Base-by-base conservation (phyloP, 2,329 filamentous ascomycete species). In the Trichoderma guizhouense region DNA sequence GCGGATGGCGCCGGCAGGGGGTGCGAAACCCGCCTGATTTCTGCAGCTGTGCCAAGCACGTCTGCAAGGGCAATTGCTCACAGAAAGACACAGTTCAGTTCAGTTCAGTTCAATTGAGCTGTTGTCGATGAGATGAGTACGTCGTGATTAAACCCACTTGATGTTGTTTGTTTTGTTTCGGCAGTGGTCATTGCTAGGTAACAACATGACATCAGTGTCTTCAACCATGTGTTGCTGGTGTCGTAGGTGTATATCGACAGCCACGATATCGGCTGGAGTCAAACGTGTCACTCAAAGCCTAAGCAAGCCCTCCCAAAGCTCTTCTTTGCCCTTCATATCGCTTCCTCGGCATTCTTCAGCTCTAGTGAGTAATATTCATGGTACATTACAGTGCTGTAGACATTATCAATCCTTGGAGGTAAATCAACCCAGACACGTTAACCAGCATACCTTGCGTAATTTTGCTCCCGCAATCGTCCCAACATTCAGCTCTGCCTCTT, bases 1-100 rank as follows among this genome's bases (percentile, higher is more conserved):
- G 65, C 75, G 75, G 75, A 73, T 74, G 74, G 73, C 71, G 74
- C 57, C 63, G 71, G 43, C 76, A 75, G 74, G 66, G 53, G 64
- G 30, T 67, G 47, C 43, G 30, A 55, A 24, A 32, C 47, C 63
- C 47, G 64, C 64, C 55, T 36, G 63, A 30, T 64, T 14, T 64
- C 28, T 28, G 36, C 55, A 18, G 28, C 47, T 65, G n/a, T 12
- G 51, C 43, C 43, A 21, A 53, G 36, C 15, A 34, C 28, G n/a
- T 65, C 62, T 65, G 43, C 62, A 65, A 53, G 62, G 62, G 62
- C 43, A 34, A 34, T 21, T 53, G 62, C n/a, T 34, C 32, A 32
- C 30, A 7, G 9, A 51, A 28, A 64, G 36, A 64, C 15, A 64
- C 61, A 51, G n/a, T 24, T 51, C 43, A 64, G 18, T 7, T 47